Base-by-base conservation (phyloP, 257 asterid genomes). In the Penstemon eatonii region DNA sequence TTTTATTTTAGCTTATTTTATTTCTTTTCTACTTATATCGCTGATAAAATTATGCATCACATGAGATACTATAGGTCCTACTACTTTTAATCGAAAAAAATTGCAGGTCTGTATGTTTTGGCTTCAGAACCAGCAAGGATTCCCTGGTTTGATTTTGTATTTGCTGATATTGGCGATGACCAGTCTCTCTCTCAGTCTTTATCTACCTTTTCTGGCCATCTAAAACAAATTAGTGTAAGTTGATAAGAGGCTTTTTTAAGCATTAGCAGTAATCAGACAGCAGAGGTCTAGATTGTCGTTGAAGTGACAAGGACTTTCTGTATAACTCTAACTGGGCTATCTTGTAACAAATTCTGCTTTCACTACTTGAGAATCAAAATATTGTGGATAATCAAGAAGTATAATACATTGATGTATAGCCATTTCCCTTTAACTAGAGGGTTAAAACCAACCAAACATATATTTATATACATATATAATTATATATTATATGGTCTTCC, bases 161-260 rank as follows among this genome's bases (percentile, higher is more conserved):
- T 87, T 69, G 99, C 97, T 68, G 99, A 94, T 81, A 94, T 94
- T 68, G 99, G 99, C 56, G 99, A 94, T 68, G 99, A 94, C 61
- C 99, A 94, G 69, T 94, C 97, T 71, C 80, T 94, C 70, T 84
- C 96, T 67, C 99, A 94, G 69, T 94, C 99, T 63, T 74, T 94
- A 76, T 94, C 99, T 70, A 94, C 99, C 77, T 94, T 94, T 80
- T 89, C 99, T 46, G 97, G 97, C 75, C 99, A 94, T 83, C 85
- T 94, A 81, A 94, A 89, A 78, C 99, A 86, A 86, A 94, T 94
- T 63, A 86, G 92, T 69, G 99, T 94, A 86, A 81, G 99, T 79
- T 76, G 74, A 56, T 69, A 61, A 60, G 59, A 54, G 40, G 41
- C 59, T 73, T 10, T 63, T 53, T 60, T 55, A 54, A 49, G 54